phyloP scores from a whole-genome alignment of 495 filamentous ascomycete genomes.

The Acidiella bohemica region DNA sequence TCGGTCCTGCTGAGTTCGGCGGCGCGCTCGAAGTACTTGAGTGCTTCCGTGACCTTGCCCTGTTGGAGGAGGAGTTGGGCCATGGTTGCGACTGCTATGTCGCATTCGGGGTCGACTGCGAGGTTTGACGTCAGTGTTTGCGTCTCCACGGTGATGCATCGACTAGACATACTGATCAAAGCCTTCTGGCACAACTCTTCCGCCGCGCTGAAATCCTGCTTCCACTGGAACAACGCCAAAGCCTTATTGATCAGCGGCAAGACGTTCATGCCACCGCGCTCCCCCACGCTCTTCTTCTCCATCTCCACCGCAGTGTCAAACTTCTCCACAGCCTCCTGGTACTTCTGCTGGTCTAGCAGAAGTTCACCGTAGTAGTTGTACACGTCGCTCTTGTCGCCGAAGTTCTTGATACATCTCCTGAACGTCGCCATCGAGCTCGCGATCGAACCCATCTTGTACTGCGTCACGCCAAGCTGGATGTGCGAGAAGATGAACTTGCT shows the following conservation, averaged over 20 bases:
- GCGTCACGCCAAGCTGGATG: slow-evolving; percentile 97
- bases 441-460: slow-evolving; percentile 99
- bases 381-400: slow-evolving; percentile 87
- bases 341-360: slow-evolving; percentile 94
- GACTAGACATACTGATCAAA: slow-evolving; percentile 67
- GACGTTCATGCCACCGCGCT: slow-evolving; percentile 90
- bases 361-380: slow-evolving; percentile 99
- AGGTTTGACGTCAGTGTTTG: slow-evolving; percentile 5
- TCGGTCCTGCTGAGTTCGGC: slow-evolving; percentile 93
- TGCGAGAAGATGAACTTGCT: slow-evolving; percentile 95
- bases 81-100: slow-evolving; percentile 98
- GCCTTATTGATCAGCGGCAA: slow-evolving; percentile 98
- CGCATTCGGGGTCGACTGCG: slow-evolving; percentile 97
- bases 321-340: slow-evolving; percentile 88
- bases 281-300: slow-evolving; percentile 60
- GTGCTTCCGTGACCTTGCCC: slow-evolving; percentile 86
- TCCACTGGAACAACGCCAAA: slow-evolving; percentile 92
- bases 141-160: background rate
- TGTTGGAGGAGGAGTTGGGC: slow-evolving; percentile 96
- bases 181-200: slow-evolving; percentile 96
- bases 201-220: slow-evolving; percentile 85
- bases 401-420: slow-evolving; percentile 94
- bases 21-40: slow-evolving; percentile 93
- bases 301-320: slow-evolving; percentile 96
- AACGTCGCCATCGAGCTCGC: slow-evolving; percentile 98